Conservation (phyloP, 2,329 filamentous ascomycete species). For the Paraphaeosphaeria sporulosa region DNA sequence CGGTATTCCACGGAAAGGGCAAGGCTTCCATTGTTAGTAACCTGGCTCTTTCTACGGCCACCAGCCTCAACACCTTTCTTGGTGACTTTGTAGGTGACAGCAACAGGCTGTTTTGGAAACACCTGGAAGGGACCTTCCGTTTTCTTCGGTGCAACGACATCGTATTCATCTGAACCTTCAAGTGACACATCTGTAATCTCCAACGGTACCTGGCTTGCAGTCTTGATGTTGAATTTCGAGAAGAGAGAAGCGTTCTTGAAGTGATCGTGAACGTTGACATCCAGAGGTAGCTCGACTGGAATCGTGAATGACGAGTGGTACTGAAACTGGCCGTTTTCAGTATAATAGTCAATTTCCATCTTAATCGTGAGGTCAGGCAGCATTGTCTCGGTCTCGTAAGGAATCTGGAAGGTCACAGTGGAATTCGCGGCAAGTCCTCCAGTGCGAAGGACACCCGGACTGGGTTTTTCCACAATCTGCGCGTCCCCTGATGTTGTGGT, state of each 20-base stretch:
- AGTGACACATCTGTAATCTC: constrained; percentile 76
- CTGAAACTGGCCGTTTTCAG: constrained; percentile 69
- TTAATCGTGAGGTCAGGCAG: constrained; percentile 74
- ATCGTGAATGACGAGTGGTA: constrained; percentile 70
- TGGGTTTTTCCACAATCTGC: constrained; percentile 51
- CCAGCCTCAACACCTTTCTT: constrained; percentile 55
- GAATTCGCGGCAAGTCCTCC: constrained; percentile 53
- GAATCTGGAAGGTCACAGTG: constrained; percentile 69
- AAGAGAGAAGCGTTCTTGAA: constrained; percentile 86
- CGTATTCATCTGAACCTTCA: constrained; percentile 72
- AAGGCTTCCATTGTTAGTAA: constrained; percentile 53
- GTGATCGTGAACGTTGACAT: constrained; percentile 95
- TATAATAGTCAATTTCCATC: constrained; percentile 78
- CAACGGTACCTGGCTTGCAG: constrained; percentile 77
- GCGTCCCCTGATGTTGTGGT: constrained; percentile 53
- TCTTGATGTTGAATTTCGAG: constrained; percentile 90
- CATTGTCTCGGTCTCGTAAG: constrained; percentile 84
- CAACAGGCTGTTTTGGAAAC: constrained; percentile 82
- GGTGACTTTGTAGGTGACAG: constrained; percentile 79
- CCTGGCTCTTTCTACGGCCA: constrained; percentile 30
- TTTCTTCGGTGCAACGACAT: constrained; percentile 64
- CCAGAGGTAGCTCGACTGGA: constrained; percentile 79
- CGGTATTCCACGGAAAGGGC: constrained; percentile 78
- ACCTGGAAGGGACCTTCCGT: constrained; percentile 63
- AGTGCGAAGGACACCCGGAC: constrained; percentile 57